These are phyloP conservation scores for Isabelozyma pseudorhagii DNA, from an alignment of 805 yeast genomes.

Conservation along the genomic window DNA sequence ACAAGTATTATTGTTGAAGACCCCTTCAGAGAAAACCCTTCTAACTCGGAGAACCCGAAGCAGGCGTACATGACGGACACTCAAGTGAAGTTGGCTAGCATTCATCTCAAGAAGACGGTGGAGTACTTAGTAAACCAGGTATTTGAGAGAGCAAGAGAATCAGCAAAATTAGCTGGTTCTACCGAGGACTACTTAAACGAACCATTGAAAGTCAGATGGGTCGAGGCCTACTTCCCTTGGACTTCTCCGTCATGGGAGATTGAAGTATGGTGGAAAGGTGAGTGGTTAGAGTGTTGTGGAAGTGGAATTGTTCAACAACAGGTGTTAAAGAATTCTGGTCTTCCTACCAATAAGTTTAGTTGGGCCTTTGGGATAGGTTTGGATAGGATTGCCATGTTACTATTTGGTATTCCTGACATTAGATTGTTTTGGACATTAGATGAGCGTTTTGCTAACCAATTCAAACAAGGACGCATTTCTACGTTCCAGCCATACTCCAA, in stretches of 20 bases:
- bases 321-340: conserved; percentile 71
- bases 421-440: conserved; percentile 89
- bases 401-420: conserved; percentile 94
- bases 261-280: conserved; percentile 98
- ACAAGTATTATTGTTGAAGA: conserved; percentile 78
- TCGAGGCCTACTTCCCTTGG: conserved; percentile 96
- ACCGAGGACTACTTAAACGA: conserved; percentile 57
- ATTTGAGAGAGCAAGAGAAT: conserved; percentile 65
- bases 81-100: conserved; percentile 67
- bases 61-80: conserved; percentile 70
- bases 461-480: conserved; percentile 58
- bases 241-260: conserved; percentile 98
- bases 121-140: conserved; percentile 82
- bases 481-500: conserved; percentile 86
- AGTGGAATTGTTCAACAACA: conserved; percentile 86
- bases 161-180: conserved; percentile 60
- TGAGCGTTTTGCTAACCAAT: conserved; percentile 73
- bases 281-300: conserved; percentile 97
- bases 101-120: conserved; percentile 80
- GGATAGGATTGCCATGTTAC: conserved; percentile 92
- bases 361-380: conserved; percentile 99
- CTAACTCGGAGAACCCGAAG: conserved; percentile 67
- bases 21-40: conserved; percentile 45
- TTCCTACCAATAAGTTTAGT: conserved; percentile 60
- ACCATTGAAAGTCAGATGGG: conserved; percentile 89